These are phyloP conservation scores for Brassica balearica DNA, from an alignment of 441 rosid genomes.

Conservation along the genomic window DNA sequence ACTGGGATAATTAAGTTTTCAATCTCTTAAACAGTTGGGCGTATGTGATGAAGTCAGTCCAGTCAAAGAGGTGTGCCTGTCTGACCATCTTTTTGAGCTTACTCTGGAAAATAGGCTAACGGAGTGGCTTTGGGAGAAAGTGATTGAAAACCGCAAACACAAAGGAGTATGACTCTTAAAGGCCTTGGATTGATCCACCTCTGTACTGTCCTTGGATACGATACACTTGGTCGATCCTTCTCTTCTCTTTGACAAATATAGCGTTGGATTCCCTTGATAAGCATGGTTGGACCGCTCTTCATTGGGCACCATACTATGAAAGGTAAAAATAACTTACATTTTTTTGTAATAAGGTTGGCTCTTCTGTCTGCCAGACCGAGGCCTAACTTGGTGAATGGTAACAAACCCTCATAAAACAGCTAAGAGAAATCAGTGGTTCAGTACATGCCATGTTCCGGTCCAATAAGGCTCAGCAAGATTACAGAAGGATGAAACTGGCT, in stretches of 20 bases:
- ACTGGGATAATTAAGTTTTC: too few relatives aligned
- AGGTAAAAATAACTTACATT: constrained; percentile 48
- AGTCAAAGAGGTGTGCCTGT: constrained; percentile 51
- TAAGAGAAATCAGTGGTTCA: constrained; percentile 77
- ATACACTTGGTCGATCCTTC: constrained; percentile 82
- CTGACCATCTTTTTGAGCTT: constrained; percentile 64
- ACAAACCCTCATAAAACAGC: constrained; percentile 64
- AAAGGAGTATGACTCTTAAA: constrained; percentile 65
- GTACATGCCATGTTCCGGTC: constrained; percentile 98
- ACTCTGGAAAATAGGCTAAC: constrained; percentile 74
- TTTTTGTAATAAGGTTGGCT: constrained; percentile 56
- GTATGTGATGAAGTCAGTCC: constrained; percentile 66
- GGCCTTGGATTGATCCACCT: constrained; percentile 95
- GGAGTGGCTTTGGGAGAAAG: constrained; percentile 93
- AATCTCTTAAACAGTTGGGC: constrained; percentile 61
- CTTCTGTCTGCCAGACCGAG: constrained; percentile 93
- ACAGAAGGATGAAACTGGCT: constrained; percentile 83
- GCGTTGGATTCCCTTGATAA: constrained; percentile 90
- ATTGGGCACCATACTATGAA: constrained; percentile 92
- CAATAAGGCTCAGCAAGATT: constrained; percentile 91
- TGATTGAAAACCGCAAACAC: constrained; percentile 65
- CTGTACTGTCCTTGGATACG: constrained; percentile 89
- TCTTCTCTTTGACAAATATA: constrained; percentile 75
- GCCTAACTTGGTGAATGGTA: constrained; percentile 87
- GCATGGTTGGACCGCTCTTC: constrained; percentile 98